Base-by-base conservation (phyloP, 164 flowering plant genomes). In the Sextonia rubra region DNA sequence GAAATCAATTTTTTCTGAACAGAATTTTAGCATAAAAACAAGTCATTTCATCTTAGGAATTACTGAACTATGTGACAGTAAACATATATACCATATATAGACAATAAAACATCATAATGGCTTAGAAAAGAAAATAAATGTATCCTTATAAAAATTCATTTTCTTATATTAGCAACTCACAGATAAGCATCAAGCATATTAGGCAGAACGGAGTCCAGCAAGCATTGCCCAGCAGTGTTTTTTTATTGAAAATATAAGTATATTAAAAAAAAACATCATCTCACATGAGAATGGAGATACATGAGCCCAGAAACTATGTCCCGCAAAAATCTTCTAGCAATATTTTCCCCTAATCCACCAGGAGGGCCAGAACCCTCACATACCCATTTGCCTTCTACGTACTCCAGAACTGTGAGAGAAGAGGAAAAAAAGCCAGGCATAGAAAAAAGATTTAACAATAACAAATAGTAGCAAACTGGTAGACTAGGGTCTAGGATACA, bases 201-300 rank as follows among this genome's bases (percentile, higher is more conserved):
- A 32, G 37, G 7, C 37, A 32, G 37, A 32, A 32, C 37, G 4
- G 37, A 32, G 37, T 32, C 37, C 58, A 52, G 12, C 58, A 52
- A 52, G 58, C 12, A 12, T 11, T 52, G 58, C 20, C 58, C 18
- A 2, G 20, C 58, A 52, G 17, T 52, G 15, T 12, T 52, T 52
- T 52, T 18, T 12, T 52, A n/a, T 3, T n/a, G 22, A 56, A 56
- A 56, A n/a, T n/a, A n/a, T n/a, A 23, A 32, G 56, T 23, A 44
- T 22, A 18, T 32, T 3, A 52, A n/a, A 47, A 47, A 12, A 3
- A 15, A 71, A 9, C 30, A 52, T n/a, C 18, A 75, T 66, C 89
- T 72, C 88, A 96, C 99, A 84, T 96, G 99, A 78, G 86, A 83
- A 84, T 96, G 99, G 71, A 95, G 99, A 84, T 95, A 95, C 82